Percentiles rank a stretch among this genome's conserved stretches.
These are phyloP conservation scores for Phytophthora uliginosa DNA, from an alignment of 352 stramenopile species.

Conservation along the genomic window DNA sequence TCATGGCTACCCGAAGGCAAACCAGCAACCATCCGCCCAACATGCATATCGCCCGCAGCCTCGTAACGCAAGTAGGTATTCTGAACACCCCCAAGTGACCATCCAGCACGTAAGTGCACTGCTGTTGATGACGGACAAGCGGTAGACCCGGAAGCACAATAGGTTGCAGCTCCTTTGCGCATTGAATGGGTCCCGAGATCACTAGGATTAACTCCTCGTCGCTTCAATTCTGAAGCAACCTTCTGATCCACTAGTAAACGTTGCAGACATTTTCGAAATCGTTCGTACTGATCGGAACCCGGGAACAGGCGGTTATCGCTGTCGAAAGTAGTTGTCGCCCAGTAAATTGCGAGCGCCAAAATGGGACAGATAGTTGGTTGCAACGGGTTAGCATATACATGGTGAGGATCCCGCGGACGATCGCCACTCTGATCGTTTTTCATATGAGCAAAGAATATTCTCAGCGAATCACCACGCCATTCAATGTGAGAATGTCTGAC, in stretches of 20 bases:
- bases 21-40: conserved; percentile 30
- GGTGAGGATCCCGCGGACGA: conserved; percentile 11
- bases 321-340: conserved; percentile 12
- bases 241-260: too few species aligned
- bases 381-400: conserved; percentile 18
- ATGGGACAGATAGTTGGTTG: conserved; percentile 9
- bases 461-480: conserved; percentile 39
- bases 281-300: conserved; percentile 20
- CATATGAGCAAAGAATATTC: conserved; percentile 47
- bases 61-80: conserved; percentile 34
- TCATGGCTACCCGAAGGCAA: conserved; percentile 7
- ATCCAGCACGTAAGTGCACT: conserved; percentile 25
- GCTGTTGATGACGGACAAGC: conserved; percentile 26
- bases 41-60: neutral
- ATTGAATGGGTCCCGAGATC: conserved; percentile 36
- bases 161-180: conserved; percentile 36
- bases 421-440: conserved; percentile 46
- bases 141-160: conserved; percentile 27
- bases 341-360: conserved; percentile 17
- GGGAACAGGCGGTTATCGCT: conserved; percentile 11
- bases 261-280: conserved; percentile 6
- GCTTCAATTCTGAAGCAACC: conserved; percentile 9
- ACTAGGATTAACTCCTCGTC: conserved; percentile 21
- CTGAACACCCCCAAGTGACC: conserved; percentile 27
- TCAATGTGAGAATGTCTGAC: conserved; percentile 35